Evolutionary conservation across 306 rosid genomes (phyloP).

Genomic region (Medicago ruthenica): DNA sequence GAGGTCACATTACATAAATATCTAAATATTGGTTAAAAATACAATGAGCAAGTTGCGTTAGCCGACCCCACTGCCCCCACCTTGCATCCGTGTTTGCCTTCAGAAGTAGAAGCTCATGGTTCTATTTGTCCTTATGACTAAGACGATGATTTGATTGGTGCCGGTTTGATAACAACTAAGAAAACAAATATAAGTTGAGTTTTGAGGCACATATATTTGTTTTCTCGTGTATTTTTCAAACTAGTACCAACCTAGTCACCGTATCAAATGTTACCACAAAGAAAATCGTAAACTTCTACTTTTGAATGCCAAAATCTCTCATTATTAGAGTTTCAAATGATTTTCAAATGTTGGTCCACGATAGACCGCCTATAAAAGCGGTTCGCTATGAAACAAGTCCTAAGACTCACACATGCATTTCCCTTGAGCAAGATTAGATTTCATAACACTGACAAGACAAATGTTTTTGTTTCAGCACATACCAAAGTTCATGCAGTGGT

Average conservation of each 20-base stretch:
- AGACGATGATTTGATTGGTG: neutral
- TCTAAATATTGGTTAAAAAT: no score
- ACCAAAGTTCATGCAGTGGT: conserved; percentile 84
- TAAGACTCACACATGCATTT: neutral
- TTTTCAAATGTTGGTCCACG: no score
- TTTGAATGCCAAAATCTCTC: neutral
- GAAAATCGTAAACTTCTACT: no score
- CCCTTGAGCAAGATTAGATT: neutral
- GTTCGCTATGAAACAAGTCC: neutral
- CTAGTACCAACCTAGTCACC: no score
- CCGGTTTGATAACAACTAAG: no score
- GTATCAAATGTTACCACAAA: neutral
- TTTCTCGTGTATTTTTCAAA: no score
- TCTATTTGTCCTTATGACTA: neutral
- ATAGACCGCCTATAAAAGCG: no score
- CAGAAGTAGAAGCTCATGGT: neutral
- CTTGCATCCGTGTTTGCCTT: no score
- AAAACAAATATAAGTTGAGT: no score
- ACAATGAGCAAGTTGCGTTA: no score
- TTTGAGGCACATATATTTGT: neutral
- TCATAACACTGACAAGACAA: neutral
- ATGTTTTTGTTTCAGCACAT: conserved; percentile 68
- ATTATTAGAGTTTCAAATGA: neutral
- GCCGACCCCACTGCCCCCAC: no score
- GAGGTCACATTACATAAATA: no score